Evolutionary conservation across 1,139 yeast species (phyloP).

Genomic region (Candida neerlandica): DNA sequence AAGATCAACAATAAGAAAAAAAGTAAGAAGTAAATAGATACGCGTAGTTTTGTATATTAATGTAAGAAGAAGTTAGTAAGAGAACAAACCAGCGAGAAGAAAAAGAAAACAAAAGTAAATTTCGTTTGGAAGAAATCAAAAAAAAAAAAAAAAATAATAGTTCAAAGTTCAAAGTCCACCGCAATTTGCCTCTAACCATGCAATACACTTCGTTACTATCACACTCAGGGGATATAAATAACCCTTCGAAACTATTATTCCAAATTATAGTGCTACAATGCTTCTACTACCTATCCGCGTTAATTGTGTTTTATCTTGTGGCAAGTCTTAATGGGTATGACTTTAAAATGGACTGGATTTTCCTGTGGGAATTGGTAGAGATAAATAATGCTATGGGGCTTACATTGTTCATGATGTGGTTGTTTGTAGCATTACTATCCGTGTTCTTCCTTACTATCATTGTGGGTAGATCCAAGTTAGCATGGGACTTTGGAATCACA

Average conservation of each 20-base stretch:
- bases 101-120: neutral
- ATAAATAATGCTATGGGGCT: constrained; percentile 81
- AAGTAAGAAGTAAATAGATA: constrained; percentile 1
- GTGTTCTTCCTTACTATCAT: constrained; percentile 83
- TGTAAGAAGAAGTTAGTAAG: neutral
- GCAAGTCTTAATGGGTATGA: constrained; percentile 64
- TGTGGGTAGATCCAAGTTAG: constrained; percentile 89
- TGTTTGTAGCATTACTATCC: constrained; percentile 73
- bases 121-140: neutral
- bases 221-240: constrained; percentile 33
- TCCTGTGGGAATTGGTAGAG: constrained; percentile 77
- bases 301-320: constrained; percentile 55
- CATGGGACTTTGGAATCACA: constrained; percentile 94
- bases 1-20: constrained; percentile 13
- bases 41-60: too few species aligned
- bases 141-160: neutral
- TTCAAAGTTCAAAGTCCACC: neutral
- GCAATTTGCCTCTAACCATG: constrained; percentile 16
- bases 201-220: constrained; percentile 31
- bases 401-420: constrained; percentile 73
- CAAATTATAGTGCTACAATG: constrained; percentile 68
- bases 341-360: constrained; percentile 68
- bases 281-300: constrained; percentile 67
- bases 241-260: constrained; percentile 41
- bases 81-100: neutral